phyloP scores from a whole-genome alignment of 768 basidiomycete species.

The Suillus variegatus region DNA sequence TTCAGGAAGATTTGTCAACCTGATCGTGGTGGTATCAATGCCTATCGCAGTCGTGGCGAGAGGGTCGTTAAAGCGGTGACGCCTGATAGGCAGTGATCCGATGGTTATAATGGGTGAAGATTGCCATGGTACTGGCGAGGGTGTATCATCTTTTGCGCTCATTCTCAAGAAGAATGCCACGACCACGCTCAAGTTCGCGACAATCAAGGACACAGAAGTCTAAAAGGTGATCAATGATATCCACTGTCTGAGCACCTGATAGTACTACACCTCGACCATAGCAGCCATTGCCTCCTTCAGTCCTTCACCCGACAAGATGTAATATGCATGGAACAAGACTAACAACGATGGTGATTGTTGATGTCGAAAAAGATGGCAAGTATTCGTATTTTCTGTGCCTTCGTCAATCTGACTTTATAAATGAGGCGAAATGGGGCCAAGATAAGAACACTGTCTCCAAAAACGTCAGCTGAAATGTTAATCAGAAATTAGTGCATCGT shows the following conservation, averaged over 20 bases:
- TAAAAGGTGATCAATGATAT: neutral
- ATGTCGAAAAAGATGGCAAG: slow-evolving; percentile 52
- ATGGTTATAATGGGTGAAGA: neutral
- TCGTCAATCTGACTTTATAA: slow-evolving; percentile 40
- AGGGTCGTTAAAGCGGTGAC: neutral
- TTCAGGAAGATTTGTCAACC: neutral
- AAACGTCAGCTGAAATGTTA: slow-evolving; percentile 42
- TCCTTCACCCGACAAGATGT: slow-evolving; percentile 19
- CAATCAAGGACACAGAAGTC: neutral
- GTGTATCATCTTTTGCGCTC: neutral
- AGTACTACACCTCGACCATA: neutral
- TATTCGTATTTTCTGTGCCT: slow-evolving; percentile 41
- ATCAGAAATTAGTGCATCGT: neutral
- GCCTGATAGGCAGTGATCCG: neutral
- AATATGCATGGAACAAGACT: slow-evolving; percentile 45
- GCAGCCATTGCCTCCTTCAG: neutral
- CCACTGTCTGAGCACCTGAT: neutral
- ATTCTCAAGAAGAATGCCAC: neutral
- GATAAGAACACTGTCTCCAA: slow-evolving; percentile 51
- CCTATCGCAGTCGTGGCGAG: neutral
- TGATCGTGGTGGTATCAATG: neutral
- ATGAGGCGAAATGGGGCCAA: slow-evolving; percentile 47
- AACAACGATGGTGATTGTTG: slow-evolving; percentile 48
- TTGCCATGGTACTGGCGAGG: neutral
- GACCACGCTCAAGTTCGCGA: neutral